Evolutionary conservation across 805 yeast genomes (phyloP).

Genomic region (Yarrowia divulgata): DNA sequence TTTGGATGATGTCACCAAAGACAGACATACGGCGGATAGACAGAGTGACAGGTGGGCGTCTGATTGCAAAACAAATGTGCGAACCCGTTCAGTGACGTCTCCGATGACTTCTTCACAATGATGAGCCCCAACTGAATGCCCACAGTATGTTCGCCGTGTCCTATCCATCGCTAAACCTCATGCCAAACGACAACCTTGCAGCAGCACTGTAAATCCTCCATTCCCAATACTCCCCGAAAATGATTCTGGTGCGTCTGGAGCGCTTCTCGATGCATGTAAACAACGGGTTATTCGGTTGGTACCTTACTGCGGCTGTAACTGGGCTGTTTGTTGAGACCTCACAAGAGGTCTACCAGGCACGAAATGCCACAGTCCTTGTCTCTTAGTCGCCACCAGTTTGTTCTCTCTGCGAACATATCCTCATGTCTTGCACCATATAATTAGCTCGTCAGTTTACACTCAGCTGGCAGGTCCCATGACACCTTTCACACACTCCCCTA

Average conservation of each 20-base stretch:
- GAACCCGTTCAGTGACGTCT: background rate
- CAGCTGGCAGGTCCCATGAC: constrained; percentile 9
- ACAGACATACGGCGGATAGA: background rate
- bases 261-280: constrained; percentile 32
- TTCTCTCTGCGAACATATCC: background rate
- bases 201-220: constrained; percentile 27
- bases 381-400: background rate
- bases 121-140: background rate
- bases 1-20: constrained; percentile 2
- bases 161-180: background rate
- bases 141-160: background rate
- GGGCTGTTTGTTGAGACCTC: background rate
- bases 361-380: background rate
- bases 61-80: too few species aligned
- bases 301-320: constrained; percentile 11
- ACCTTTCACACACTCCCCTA: background rate
- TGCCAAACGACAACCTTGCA: background rate
- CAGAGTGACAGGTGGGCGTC: background rate
- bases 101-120: background rate
- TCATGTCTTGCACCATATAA: constrained; percentile 1
- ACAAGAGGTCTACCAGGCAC: background rate
- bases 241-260: constrained; percentile 12
- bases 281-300: constrained; percentile 16
- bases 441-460: constrained; percentile 6
- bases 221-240: constrained; percentile 1